phyloP scores from a whole-genome alignment of 192 early-diverging fungal genomes.

The Coemansia erecta region DNA sequence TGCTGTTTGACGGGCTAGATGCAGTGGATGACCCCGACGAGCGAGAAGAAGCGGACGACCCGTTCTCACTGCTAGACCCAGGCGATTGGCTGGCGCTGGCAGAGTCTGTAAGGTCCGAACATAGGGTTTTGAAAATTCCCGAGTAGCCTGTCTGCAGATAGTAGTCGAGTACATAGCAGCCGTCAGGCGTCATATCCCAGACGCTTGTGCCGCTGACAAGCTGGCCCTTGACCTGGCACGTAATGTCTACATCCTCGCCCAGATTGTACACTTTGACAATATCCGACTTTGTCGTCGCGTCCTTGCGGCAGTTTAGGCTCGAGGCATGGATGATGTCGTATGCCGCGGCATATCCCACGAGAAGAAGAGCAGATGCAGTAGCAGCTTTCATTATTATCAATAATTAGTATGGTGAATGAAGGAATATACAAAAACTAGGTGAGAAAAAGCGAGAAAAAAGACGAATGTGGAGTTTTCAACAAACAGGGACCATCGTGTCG shows the following conservation, averaged over 20 bases:
- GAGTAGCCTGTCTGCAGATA: slow-evolving; percentile 39
- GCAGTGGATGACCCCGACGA: not conserved
- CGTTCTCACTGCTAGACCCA: not conserved
- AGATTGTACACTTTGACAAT: slow-evolving; percentile 35
- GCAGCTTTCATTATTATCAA: slow-evolving; percentile 13
- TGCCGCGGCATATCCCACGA: slow-evolving; percentile 20
- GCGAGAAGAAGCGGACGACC: not conserved
- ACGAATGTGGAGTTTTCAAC: no score
- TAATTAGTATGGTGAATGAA: not conserved
- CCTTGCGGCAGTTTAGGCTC: slow-evolving; percentile 46
- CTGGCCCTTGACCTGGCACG: slow-evolving; percentile 40
- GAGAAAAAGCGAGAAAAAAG: not conserved
- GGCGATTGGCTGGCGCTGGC: not conserved
- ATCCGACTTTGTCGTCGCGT: slow-evolving; percentile 24
- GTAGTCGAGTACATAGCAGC: slow-evolving; percentile 51
- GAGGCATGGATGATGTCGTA: slow-evolving; percentile 34
- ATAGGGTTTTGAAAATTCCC: slow-evolving; percentile 18
- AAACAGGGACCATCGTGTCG: no score
- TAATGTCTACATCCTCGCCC: slow-evolving; percentile 40
- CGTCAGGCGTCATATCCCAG: slow-evolving; percentile 50
- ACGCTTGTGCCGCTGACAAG: slow-evolving; percentile 23
- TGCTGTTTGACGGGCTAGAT: not conserved
- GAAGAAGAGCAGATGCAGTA: slow-evolving; percentile 9
- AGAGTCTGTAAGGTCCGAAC: not conserved
- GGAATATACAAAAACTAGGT: slow-evolving; percentile 1